Evolutionary conservation across 768 basidiomycete species (phyloP).

Genomic region (Hygrocybe coccinea): DNA sequence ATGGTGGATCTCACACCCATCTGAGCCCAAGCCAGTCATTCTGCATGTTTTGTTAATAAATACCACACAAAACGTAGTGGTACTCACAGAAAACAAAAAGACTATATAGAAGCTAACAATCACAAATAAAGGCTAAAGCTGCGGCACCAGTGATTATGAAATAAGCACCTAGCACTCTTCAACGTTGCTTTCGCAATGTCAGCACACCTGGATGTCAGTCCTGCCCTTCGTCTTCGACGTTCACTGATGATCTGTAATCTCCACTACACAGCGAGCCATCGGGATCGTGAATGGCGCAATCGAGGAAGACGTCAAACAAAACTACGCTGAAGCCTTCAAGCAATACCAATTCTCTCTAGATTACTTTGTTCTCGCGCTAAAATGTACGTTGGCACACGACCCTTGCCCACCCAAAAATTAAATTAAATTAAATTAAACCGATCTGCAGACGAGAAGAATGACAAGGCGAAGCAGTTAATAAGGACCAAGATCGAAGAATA

Average conservation of each 20-base stretch:
- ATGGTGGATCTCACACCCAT: no score
- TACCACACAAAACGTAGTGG: no score
- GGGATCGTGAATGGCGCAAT: conserved; percentile 50
- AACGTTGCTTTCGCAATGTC: conserved; percentile 43
- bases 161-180: no score
- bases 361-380: conserved; percentile 96
- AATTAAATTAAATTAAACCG: no score
- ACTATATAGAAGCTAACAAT: no score
- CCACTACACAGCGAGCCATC: conserved; percentile 10
- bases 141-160: no score
- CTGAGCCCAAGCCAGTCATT: no score
- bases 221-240: background rate
- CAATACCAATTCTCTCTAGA: conserved; percentile 92
- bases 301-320: conserved; percentile 86
- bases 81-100: no score
- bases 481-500: conserved; percentile 87
- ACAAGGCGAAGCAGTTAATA: conserved; percentile 83
- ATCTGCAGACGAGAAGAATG: conserved; percentile 82
- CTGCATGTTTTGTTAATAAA: no score
- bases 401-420: background rate
- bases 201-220: conserved; percentile 46
- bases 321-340: conserved; percentile 93
- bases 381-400: no score
- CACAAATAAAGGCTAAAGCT: no score
- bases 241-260: background rate